A percentile compares a stretch with the other conserved stretches of the same genome.
phyloP scores from a whole-genome alignment of 1,284 basidiomycete genomes.

The Pisolithus thermaeus region DNA sequence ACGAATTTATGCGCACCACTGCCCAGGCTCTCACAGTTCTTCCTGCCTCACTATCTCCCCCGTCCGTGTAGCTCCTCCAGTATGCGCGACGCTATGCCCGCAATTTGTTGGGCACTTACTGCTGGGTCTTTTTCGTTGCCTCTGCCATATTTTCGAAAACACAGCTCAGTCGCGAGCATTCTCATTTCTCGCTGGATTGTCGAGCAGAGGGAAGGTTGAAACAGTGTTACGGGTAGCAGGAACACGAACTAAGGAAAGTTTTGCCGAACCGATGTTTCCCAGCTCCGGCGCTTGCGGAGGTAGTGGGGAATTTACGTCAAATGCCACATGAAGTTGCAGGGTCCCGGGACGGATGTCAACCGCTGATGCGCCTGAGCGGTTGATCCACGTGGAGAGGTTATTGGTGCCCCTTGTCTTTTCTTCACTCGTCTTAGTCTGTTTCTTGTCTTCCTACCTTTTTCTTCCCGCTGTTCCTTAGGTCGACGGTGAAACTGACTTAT shows the following conservation, averaged over 20 bases:
- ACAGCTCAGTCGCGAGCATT: not conserved
- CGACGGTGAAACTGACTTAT: not conserved
- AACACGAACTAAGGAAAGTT: not conserved
- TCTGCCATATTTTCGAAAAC: too few species aligned
- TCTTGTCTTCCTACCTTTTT: slow-evolving; percentile 1
- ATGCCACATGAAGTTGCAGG: too few species aligned
- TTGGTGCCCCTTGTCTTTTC: too few species aligned
- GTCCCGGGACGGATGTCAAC: too few species aligned
- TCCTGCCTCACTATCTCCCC: too few species aligned
- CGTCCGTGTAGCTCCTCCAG: too few species aligned
- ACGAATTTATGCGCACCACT: not conserved
- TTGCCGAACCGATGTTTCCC: not conserved
- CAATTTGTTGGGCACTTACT: too few species aligned
- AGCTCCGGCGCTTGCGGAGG: not conserved
- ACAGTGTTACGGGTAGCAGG: not conserved
- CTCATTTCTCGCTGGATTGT: not conserved
- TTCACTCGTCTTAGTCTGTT: not conserved
- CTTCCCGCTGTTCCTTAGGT: not conserved
- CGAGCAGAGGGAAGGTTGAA: not conserved
- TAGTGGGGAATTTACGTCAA: not conserved
- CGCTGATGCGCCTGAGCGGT: too few species aligned
- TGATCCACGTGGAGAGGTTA: too few species aligned
- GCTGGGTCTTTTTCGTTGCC: too few species aligned
- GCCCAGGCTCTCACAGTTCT: not conserved
- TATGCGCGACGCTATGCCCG: too few species aligned